Conservation (phyloP, 2,329 filamentous ascomycete genomes). For the Aureobasidium pullulans region DNA sequence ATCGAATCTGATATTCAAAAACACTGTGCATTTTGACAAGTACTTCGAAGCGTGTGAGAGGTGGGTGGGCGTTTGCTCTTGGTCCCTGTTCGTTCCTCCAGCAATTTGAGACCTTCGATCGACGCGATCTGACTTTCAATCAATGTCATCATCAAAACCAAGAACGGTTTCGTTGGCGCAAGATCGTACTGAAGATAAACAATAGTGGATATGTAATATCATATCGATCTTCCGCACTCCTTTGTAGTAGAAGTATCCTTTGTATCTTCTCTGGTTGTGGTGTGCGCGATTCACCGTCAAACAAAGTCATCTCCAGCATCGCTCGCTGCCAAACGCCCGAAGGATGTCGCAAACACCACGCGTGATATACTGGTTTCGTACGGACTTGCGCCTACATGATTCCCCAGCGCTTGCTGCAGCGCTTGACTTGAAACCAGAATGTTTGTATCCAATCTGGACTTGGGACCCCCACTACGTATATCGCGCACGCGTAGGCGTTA, state of each 20-base stretch:
- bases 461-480: slow-evolving; percentile 81
- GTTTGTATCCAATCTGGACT: slow-evolving; percentile 68
- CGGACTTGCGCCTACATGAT: slow-evolving; percentile 69
- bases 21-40: too few relatives aligned
- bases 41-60: too few relatives aligned
- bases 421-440: slow-evolving; percentile 59
- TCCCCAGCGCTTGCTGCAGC: slow-evolving; percentile 67
- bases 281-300: too few relatives aligned
- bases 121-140: neutral
- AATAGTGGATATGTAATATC: neutral
- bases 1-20: too few relatives aligned
- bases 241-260: neutral
- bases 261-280: neutral
- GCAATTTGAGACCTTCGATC: neutral
- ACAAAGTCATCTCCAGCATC: neutral
- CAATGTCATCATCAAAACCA: slow-evolving; percentile 6
- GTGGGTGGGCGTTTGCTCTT: too few relatives aligned
- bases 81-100: too few relatives aligned
- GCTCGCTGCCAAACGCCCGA: neutral
- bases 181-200: neutral
- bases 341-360: slow-evolving; percentile 32
- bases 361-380: slow-evolving; percentile 73
- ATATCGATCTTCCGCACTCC: neutral
- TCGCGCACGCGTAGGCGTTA: slow-evolving; percentile 59
- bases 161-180: neutral